A percentile compares a stretch with the other conserved stretches of the same genome.
Evolutionary conservation across 2,329 filamentous ascomycete species (phyloP).

Genomic region (Pseudocercospora musae): DNA sequence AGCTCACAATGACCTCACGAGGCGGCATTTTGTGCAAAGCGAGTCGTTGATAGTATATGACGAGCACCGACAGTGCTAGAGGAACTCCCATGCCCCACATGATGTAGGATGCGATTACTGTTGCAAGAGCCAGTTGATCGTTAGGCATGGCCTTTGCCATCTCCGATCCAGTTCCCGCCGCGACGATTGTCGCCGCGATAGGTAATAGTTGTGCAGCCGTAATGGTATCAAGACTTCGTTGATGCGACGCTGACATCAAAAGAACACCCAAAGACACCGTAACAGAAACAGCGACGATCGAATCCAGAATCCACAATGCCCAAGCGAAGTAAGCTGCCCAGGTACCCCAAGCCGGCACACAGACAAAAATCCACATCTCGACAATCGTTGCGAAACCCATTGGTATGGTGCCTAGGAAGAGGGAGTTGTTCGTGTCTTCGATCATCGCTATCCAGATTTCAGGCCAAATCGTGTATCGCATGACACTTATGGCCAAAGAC

Average conservation of each 20-base stretch:
- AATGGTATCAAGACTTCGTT: slow-evolving; percentile 50
- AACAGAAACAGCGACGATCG: slow-evolving; percentile 41
- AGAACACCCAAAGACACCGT: slow-evolving; percentile 38
- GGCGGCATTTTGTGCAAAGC: slow-evolving; percentile 64
- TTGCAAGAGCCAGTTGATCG: slow-evolving; percentile 55
- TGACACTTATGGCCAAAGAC: slow-evolving; percentile 44
- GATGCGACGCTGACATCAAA: slow-evolving; percentile 29
- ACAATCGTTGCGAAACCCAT: slow-evolving; percentile 34
- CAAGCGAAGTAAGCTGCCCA: slow-evolving; percentile 50
- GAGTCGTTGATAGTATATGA: slow-evolving; percentile 67
- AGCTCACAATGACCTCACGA: slow-evolving; percentile 64
- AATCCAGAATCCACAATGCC: slow-evolving; percentile 50
- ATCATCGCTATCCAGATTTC: slow-evolving; percentile 66
- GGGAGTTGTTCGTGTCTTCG: slow-evolving; percentile 61
- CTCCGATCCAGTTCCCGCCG: slow-evolving; percentile 60
- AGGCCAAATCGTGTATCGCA: slow-evolving; percentile 64
- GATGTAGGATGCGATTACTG: slow-evolving; percentile 62
- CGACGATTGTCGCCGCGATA: slow-evolving; percentile 64
- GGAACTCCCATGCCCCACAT: slow-evolving; percentile 65
- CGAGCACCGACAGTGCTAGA: slow-evolving; percentile 60
- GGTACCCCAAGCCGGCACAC: slow-evolving; percentile 30
- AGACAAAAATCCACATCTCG: slow-evolving; percentile 29
- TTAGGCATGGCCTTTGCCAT: slow-evolving; percentile 58
- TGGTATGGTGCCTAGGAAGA: slow-evolving; percentile 57
- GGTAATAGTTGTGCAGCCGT: slow-evolving; percentile 64